Base-by-base conservation (phyloP, 2,329 filamentous ascomycete genomes). In the Cercospora sojina region DNA sequence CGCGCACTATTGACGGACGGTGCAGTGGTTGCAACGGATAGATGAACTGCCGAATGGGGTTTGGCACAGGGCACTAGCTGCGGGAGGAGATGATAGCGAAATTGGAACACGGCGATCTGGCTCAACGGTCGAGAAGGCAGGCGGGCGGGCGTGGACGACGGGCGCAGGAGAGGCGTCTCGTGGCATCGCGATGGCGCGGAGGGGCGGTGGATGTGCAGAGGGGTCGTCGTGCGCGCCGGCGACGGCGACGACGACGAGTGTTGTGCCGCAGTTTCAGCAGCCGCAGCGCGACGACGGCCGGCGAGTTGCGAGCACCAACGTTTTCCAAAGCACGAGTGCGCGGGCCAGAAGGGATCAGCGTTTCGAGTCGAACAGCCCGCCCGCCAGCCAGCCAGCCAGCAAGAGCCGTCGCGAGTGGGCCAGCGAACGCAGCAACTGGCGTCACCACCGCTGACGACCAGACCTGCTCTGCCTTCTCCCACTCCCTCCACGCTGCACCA, bases 11-110 rank as follows among this genome's bases (percentile, higher is more conserved):
- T 16, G 35, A 41, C 35, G 35, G 35, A 41, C 35, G 35, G 16
- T 41, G 35, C 8, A 41, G 29, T 55, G 29, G 59, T 31, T 53
- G 35, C 31, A 53, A 55, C 59, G 43, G 59, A 38, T 23, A 62
- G 49, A 62, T 62, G 60, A 55, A 32, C 9, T 62, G 47, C 60
- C 49, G 60, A 7, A 62, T 62, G 20, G 27, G 49, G 60, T 41
- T 35, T 55, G 60, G 23, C n/a, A 27, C 7, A 9, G 32, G 47
- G 10, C n/a, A 32, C 49, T 38, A 62, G 59, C 59, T 32, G 20
- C 57, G 57, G 57, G 31, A 59, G 35, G n/a, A 59, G 35, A 43
- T 55, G 43, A 53, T 32, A 18, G 60, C 60, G 60, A 62, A 49
- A 62, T 62, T 62, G 59, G 47, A 32, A 27, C 47, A 53, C 49